These are phyloP conservation scores for Phytopythium boreale DNA, from an alignment of 352 stramenopile species.

Conservation along the genomic window DNA sequence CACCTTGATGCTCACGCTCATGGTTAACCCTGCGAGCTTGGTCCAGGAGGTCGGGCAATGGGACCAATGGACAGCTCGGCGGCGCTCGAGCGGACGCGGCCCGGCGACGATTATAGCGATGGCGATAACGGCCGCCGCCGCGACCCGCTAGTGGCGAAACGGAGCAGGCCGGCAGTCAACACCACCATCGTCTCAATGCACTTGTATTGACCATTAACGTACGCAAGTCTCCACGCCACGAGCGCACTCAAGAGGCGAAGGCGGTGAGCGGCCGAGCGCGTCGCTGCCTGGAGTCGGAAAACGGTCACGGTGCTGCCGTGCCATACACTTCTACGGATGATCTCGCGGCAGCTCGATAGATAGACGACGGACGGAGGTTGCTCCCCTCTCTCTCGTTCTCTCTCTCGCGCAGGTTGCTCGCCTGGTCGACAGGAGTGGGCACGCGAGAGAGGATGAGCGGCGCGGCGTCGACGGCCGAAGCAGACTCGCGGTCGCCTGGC, in stretches of 20 bases:
- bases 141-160: not conserved
- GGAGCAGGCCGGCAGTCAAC: not conserved
- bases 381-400: not conserved
- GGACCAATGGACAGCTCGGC: not conserved
- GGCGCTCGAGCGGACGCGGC: not conserved
- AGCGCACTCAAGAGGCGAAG: not conserved
- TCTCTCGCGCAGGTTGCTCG: not conserved
- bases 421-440: not conserved
- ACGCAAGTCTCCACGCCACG: not conserved
- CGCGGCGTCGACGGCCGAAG: not conserved
- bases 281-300: too few species aligned
- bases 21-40: conserved; percentile 18
- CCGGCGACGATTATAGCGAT: not conserved
- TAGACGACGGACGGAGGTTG: not conserved
- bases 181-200: not conserved
- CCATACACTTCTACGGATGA: not conserved
- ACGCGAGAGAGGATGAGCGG: not conserved
- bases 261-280: too few species aligned
- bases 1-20: conserved; percentile 91
- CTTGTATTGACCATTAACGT: not conserved
- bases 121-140: not conserved
- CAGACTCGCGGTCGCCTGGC: not conserved
- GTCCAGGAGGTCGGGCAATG: not conserved
- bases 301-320: not conserved
- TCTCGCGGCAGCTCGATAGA: conserved; percentile 2